These are phyloP conservation scores for Cladosporium sp. DNA, from an alignment of 2,329 filamentous ascomycete genomes.

Conservation along the genomic window DNA sequence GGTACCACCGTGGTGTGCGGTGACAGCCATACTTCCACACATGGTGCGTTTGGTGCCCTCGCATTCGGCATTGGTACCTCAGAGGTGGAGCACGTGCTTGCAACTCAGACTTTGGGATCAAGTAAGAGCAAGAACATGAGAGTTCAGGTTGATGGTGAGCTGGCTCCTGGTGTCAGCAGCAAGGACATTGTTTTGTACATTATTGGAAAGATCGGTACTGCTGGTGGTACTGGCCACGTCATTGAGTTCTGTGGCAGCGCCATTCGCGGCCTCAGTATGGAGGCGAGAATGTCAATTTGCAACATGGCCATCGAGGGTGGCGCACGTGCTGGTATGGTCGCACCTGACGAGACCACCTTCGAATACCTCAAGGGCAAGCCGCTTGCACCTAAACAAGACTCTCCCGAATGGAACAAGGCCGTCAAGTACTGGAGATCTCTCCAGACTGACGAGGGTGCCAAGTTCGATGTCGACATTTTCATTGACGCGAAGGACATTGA, in stretches of 20 bases:
- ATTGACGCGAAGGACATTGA: conserved; percentile 90
- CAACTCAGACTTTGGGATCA: conserved; percentile 91
- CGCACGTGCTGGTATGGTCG: conserved; percentile 93
- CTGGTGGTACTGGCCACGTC: conserved; percentile 87
- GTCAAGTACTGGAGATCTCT: conserved; percentile 82
- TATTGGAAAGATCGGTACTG: conserved; percentile 91
- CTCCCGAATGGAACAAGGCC: conserved; percentile 85
- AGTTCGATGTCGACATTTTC: conserved; percentile 83
- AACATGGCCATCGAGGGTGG: conserved; percentile 99
- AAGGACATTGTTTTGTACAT: conserved; percentile 93
- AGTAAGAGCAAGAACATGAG: conserved; percentile 98
- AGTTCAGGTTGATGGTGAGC: conserved; percentile 86
- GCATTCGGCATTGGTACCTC: conserved; percentile 97
- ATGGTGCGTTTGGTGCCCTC: conserved; percentile 91
- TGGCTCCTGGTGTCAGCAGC: conserved; percentile 86
- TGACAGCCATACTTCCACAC: conserved; percentile 96
- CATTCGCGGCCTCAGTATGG: conserved; percentile 85
- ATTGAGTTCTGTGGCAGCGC: conserved; percentile 97
- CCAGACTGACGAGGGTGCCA: conserved; percentile 79
- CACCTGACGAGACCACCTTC: conserved; percentile 89
- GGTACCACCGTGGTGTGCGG: conserved; percentile 96
- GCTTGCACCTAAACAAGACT: conserved; percentile 78
- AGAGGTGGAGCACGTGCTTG: conserved; percentile 96
- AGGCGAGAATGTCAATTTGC: conserved; percentile 98
- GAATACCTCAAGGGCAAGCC: conserved; percentile 92